Percentiles rank a stretch among this genome's conserved stretches.
Conservation (phyloP, 495 filamentous ascomycete species). For the Aspergillus bridgeri region DNA sequence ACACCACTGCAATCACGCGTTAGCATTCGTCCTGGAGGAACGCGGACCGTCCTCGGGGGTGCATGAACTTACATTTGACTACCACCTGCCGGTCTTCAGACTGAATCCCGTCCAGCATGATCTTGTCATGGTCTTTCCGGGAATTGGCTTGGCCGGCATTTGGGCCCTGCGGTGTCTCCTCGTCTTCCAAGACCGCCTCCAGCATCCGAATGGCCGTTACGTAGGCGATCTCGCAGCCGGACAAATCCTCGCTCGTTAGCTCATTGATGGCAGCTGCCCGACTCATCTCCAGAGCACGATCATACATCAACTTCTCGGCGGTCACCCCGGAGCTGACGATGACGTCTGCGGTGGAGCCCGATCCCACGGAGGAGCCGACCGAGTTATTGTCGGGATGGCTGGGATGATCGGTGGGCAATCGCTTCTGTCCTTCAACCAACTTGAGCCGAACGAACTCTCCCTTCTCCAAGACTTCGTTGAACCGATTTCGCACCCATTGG, state of each 20-base stretch:
- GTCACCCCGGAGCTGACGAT: constrained; percentile 73
- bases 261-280: constrained; percentile 91
- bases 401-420: constrained; percentile 78
- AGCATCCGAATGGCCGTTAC: constrained; percentile 88
- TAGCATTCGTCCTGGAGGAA: constrained; percentile 17
- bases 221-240: constrained; percentile 89
- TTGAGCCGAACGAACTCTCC: constrained; percentile 86
- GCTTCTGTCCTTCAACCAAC: constrained; percentile 80
- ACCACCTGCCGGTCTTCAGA: constrained; percentile 70
- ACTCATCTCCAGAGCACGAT: constrained; percentile 95
- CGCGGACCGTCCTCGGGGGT: not conserved
- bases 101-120: constrained; percentile 55
- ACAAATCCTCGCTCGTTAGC: constrained; percentile 83
- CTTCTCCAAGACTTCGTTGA: constrained; percentile 96
- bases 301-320: constrained; percentile 97
- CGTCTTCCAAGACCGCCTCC: constrained; percentile 86
- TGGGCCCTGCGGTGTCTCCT: constrained; percentile 50
- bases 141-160: constrained; percentile 24
- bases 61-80: constrained; percentile 58
- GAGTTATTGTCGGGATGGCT: constrained; percentile 77
- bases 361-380: constrained; percentile 42
- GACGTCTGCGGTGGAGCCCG: constrained; percentile 60
- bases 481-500: constrained; percentile 88
- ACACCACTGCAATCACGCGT: constrained; percentile 47
- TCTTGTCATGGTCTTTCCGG: constrained; percentile 37